phyloP scores from a whole-genome alignment of 176 grass and related monocot species.

The Oryza officinalis region DNA sequence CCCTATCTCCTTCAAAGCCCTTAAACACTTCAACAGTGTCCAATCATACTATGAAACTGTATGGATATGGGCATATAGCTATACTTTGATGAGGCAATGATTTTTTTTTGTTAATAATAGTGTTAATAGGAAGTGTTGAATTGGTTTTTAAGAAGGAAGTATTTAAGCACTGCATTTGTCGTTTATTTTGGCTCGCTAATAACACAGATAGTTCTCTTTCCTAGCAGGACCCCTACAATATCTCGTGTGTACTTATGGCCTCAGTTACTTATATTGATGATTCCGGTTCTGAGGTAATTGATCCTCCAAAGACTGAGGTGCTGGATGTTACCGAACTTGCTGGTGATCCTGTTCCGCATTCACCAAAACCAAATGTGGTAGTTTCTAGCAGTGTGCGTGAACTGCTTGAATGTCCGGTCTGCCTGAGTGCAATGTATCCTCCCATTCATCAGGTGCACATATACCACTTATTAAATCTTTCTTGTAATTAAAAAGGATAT shows the following conservation, averaged over 20 bases:
- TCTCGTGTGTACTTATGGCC: constrained; percentile 52
- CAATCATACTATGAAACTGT: neutral
- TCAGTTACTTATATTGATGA: constrained; percentile 69
- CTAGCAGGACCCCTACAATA: constrained; percentile 32
- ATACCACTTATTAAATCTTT: neutral
- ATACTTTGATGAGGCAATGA: neutral
- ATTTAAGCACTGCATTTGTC: neutral
- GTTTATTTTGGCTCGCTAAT: neutral
- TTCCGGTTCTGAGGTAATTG: constrained; percentile 63
- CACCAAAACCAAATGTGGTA: constrained; percentile 81
- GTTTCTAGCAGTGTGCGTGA: constrained; percentile 76
- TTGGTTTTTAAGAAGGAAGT: neutral
- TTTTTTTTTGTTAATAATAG: constrained; percentile 8
- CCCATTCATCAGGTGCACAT: constrained; percentile 74
- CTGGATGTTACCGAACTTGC: constrained; percentile 71
- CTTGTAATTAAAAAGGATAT: neutral
- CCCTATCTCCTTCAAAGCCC: constrained; percentile 25
- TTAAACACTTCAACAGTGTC: constrained; percentile 14
- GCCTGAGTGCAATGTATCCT: constrained; percentile 80
- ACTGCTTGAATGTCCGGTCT: constrained; percentile 82
- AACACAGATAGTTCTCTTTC: constrained; percentile 11
- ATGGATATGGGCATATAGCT: neutral
- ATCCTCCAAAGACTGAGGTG: constrained; percentile 75
- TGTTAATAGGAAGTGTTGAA: neutral
- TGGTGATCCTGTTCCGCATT: constrained; percentile 47